These are phyloP conservation scores for Ceratorhiza oryzae-sativae DNA, from an alignment of 1,284 basidiomycete species.

Conservation along the genomic window DNA sequence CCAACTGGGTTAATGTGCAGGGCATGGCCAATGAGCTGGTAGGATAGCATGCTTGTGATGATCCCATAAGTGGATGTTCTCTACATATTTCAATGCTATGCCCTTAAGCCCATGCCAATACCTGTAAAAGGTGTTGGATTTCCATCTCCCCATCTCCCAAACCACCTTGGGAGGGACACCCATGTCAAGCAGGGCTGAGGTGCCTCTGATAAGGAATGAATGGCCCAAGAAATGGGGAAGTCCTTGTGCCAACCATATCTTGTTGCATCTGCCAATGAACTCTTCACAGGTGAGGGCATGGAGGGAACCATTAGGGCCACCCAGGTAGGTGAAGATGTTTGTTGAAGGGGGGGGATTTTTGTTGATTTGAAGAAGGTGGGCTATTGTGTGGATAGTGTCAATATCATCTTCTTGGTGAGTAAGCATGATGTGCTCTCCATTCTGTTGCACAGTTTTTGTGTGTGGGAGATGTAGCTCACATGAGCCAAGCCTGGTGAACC, in stretches of 20 bases:
- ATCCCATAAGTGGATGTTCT: not conserved
- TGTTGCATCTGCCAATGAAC: slow-evolving; percentile 34
- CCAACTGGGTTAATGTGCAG: too few relatives aligned
- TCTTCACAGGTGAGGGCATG: not conserved
- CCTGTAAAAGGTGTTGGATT: slow-evolving; percentile 49
- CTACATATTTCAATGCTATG: not conserved
- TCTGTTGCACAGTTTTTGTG: slow-evolving; percentile 2
- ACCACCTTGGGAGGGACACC: slow-evolving; percentile 53
- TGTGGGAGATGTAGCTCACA: slow-evolving; percentile 12
- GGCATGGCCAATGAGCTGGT: too few relatives aligned
- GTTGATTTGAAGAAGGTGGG: slow-evolving; percentile 1
- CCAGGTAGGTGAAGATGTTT: not conserved
- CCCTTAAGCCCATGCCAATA: slow-evolving; percentile 49
- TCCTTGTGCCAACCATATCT: slow-evolving; percentile 48
- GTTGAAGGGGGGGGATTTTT: not conserved
- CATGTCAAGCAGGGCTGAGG: slow-evolving; percentile 49
- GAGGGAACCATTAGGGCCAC: not conserved
- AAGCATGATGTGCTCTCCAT: slow-evolving; percentile 4
- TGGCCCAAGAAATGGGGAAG: slow-evolving; percentile 51
- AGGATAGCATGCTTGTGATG: too few relatives aligned
- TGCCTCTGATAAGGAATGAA: slow-evolving; percentile 52
- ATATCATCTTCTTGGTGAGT: not conserved
- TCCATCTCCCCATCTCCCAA: slow-evolving; percentile 49
- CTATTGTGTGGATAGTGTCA: slow-evolving; percentile 6
- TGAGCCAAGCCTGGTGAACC: not conserved